Evolutionary conservation across 306 rosid species (phyloP).

Genomic region (Boehmeria nivea): DNA sequence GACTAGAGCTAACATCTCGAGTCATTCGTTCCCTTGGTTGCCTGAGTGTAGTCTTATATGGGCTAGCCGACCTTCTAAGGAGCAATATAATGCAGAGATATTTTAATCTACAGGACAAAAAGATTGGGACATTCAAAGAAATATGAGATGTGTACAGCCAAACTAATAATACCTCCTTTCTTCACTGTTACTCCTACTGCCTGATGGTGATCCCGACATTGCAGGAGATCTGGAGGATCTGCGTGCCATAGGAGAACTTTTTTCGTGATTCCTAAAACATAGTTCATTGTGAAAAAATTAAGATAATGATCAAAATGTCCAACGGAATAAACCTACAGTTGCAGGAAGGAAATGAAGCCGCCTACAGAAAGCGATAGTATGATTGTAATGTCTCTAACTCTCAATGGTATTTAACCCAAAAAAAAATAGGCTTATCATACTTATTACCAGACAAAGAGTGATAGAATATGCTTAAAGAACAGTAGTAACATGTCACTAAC

Average conservation of each 20-base stretch:
- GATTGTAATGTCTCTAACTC: no score
- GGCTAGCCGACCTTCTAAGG: conserved; percentile 31
- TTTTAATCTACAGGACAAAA: neutral
- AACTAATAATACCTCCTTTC: conserved; percentile 47
- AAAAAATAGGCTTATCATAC: no score
- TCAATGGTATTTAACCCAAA: no score
- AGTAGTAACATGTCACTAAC: conserved; percentile 22
- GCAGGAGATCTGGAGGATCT: conserved; percentile 43
- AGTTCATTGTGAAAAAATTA: neutral
- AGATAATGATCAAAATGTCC: no score
- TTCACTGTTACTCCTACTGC: conserved; percentile 36
- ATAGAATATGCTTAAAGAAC: neutral
- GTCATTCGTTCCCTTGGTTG: conserved; percentile 36
- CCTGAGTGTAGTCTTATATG: conserved; percentile 35
- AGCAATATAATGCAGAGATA: conserved; percentile 6
- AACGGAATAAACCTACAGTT: no score
- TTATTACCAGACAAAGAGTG: no score
- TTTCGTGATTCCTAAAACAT: conserved; percentile 40
- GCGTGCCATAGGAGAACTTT: conserved; percentile 23
- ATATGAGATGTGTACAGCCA: neutral
- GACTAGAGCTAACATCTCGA: conserved; percentile 43
- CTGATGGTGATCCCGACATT: conserved; percentile 40
- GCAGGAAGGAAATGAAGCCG: no score
- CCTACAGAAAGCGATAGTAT: no score
- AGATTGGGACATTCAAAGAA: neutral